Conservation (phyloP, 2,329 filamentous ascomycete species). For the Clonostachys rhizophaga region DNA sequence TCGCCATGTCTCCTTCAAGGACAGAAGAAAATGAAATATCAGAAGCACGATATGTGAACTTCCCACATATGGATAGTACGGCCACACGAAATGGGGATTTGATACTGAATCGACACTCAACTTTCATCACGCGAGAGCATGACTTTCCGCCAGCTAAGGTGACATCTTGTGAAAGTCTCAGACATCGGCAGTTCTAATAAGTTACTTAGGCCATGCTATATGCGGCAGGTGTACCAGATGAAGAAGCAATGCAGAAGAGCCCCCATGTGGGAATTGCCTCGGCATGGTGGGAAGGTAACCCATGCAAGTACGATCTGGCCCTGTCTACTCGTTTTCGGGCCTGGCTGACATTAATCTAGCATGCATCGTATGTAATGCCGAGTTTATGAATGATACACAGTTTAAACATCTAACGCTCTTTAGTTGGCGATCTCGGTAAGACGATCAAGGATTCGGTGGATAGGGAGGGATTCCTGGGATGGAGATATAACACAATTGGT, state of each 20-base stretch:
- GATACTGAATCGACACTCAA: too few species aligned
- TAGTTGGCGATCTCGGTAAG: constrained; percentile 81
- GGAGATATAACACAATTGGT: constrained; percentile 91
- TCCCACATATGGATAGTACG: too few species aligned
- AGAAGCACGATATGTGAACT: too few species aligned
- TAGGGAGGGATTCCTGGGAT: constrained; percentile 83
- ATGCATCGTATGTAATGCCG: constrained; percentile 32
- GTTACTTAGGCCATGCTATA: constrained; percentile 80
- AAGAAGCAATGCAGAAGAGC: constrained; percentile 80
- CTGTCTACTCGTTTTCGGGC: too few species aligned
- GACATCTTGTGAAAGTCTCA: too few species aligned
- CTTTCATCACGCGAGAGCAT: too few species aligned
- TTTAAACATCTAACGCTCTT: neutral
- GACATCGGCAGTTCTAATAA: neutral
- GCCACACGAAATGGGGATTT: too few species aligned
- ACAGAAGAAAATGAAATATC: too few species aligned
- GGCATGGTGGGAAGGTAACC: constrained; percentile 97
- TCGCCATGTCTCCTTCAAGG: too few species aligned
- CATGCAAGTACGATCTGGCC: constrained; percentile 70
- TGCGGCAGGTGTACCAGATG: constrained; percentile 80
- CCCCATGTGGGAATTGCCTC: constrained; percentile 88
- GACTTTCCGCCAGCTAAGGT: too few species aligned
- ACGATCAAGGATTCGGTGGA: constrained; percentile 79
- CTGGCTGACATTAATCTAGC: constrained; percentile 11
- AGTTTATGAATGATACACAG: neutral